These are phyloP conservation scores for Bolboschoenus planiculmis DNA, from an alignment of 176 grass and related monocot species.

Conservation along the genomic window DNA sequence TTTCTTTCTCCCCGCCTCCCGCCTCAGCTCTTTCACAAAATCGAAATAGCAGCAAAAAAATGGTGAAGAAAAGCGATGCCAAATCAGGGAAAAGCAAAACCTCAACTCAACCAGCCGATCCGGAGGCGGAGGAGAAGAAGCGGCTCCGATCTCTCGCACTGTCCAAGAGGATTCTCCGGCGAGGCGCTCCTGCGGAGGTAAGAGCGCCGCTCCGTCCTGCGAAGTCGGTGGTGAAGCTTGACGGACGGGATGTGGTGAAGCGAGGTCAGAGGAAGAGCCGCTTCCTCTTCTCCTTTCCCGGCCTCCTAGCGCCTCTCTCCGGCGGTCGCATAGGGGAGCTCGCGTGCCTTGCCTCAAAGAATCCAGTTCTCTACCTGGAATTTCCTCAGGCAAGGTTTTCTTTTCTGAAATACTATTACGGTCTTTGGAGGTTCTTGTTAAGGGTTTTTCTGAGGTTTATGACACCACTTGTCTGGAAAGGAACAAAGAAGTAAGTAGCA, in stretches of 20 bases:
- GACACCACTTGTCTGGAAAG: not conserved
- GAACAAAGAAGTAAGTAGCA: not conserved
- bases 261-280: slow-evolving; percentile 75
- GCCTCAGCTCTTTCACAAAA: not conserved
- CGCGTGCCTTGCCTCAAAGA: slow-evolving; percentile 69
- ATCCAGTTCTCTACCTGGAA: slow-evolving; percentile 78
- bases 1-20: not conserved
- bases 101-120: slow-evolving; percentile 16
- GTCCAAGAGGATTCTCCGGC: slow-evolving; percentile 55
- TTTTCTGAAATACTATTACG: not conserved
- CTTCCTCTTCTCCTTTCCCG: slow-evolving; percentile 89
- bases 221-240: slow-evolving; percentile 44
- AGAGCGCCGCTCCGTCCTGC: slow-evolving; percentile 37
- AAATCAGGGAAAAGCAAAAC: slow-evolving; percentile 6
- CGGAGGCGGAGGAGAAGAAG: slow-evolving; percentile 47
- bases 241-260: slow-evolving; percentile 78
- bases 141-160: slow-evolving; percentile 60
- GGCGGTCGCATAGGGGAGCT: slow-evolving; percentile 73
- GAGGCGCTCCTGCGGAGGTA: slow-evolving; percentile 28
- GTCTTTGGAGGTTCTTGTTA: not conserved
- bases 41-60: not conserved
- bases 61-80: slow-evolving; percentile 48
- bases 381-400: slow-evolving; percentile 50
- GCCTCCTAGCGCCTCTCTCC: slow-evolving; percentile 62
- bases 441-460: slow-evolving; percentile 6